Conservation (phyloP, 2,329 filamentous ascomycete genomes). For the Gaeumannomyces tritici region DNA sequence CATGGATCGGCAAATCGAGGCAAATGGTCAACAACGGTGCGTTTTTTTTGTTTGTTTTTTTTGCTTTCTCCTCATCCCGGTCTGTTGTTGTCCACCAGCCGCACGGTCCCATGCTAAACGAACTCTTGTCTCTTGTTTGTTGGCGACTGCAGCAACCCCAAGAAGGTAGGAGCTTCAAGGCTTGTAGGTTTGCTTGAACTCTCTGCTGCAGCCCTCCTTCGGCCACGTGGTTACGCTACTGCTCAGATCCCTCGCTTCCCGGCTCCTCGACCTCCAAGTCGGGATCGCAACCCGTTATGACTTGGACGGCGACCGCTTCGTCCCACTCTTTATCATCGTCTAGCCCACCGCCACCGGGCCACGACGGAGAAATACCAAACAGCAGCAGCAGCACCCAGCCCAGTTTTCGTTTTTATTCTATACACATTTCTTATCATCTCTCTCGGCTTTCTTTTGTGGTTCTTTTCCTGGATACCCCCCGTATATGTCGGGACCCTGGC, state of each 20-base stretch:
- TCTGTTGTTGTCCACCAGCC: no score
- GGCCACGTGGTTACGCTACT: not conserved
- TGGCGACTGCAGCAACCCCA: constrained; percentile 9
- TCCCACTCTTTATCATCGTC: constrained; percentile 1
- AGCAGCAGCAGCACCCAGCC: not conserved
- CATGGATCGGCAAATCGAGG: constrained; percentile 79
- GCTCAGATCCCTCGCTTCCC: constrained; percentile 1
- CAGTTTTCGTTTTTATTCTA: not conserved
- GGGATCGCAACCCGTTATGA: constrained; percentile 1
- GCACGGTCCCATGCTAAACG: not conserved
- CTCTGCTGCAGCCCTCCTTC: constrained; percentile 2
- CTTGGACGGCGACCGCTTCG: not conserved
- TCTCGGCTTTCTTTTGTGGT: not conserved
- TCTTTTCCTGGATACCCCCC: not conserved
- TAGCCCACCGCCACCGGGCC: not conserved
- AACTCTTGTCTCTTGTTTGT: not conserved
- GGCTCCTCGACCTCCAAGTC: not conserved
- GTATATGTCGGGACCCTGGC: not conserved
- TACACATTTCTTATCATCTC: not conserved
- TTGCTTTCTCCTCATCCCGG: no score
- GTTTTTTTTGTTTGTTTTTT: constrained; percentile 8
- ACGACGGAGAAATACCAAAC: not conserved
- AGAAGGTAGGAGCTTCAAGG: constrained; percentile 11
- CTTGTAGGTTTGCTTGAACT: constrained; percentile 6
- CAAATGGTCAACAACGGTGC: constrained; percentile 57